phyloP scores from a whole-genome alignment of 192 early-diverging fungal genomes.

The Spizellomyces punctatus region DNA sequence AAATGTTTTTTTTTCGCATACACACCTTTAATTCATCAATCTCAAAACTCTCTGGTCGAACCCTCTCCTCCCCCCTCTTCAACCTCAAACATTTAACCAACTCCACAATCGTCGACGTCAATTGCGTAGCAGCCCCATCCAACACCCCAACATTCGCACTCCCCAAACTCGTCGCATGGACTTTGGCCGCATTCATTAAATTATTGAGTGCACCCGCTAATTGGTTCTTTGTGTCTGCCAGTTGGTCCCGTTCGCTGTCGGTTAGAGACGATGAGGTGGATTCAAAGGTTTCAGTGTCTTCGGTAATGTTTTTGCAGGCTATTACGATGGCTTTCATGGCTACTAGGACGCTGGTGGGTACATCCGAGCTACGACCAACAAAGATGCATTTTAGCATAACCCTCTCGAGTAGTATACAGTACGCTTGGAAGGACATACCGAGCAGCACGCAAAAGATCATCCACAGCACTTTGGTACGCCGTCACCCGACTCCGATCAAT shows the following conservation, averaged over 20 bases:
- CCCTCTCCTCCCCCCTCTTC: slow-evolving; percentile 14
- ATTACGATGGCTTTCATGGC: slow-evolving; percentile 85
- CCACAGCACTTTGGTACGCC: slow-evolving; percentile 80
- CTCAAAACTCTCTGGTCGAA: slow-evolving; percentile 29
- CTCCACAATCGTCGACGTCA: slow-evolving; percentile 80
- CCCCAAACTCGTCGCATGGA: slow-evolving; percentile 67
- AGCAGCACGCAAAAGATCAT: slow-evolving; percentile 76
- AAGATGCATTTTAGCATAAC: too few species aligned
- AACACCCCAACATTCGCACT: slow-evolving; percentile 70
- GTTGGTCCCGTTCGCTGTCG: slow-evolving; percentile 47
- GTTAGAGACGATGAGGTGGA: slow-evolving; percentile 42
- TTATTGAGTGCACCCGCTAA: slow-evolving; percentile 67
- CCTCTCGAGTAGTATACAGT: too few species aligned
- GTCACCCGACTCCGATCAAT: slow-evolving; percentile 72
- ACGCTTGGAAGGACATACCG: slow-evolving; percentile 44
- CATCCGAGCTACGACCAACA: slow-evolving; percentile 51
- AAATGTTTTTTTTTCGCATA: not conserved
- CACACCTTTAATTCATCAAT: slow-evolving; percentile 54
- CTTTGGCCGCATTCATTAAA: slow-evolving; percentile 75
- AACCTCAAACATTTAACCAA: slow-evolving; percentile 65
- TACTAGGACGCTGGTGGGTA: slow-evolving; percentile 71
- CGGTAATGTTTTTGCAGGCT: slow-evolving; percentile 80
- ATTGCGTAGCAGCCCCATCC: slow-evolving; percentile 77
- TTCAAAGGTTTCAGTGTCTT: slow-evolving; percentile 75
- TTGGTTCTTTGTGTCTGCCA: slow-evolving; percentile 60